A percentile compares a stretch with the other conserved stretches of the same genome.
phyloP scores from a whole-genome alignment of 129 eudicot species.

The Helianthus annuus region DNA sequence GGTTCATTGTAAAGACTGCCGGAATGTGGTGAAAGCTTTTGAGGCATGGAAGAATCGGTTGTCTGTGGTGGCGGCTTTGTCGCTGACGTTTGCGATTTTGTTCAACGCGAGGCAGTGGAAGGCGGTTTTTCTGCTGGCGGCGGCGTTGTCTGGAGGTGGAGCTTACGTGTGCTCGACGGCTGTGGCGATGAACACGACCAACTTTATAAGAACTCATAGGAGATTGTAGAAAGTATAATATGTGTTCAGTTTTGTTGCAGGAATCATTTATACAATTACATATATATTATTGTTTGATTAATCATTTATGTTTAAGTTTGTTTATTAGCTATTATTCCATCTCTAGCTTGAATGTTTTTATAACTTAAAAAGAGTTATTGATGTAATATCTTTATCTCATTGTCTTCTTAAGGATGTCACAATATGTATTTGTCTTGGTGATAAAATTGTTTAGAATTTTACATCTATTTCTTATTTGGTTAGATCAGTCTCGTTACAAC shows the following conservation, averaged over 20 bases:
- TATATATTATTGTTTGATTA: too few species aligned
- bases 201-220: slow-evolving; percentile 88
- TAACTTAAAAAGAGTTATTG: too few species aligned
- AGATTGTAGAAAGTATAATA: slow-evolving; percentile 47
- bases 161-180: slow-evolving; percentile 60
- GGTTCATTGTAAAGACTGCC: slow-evolving; percentile 84
- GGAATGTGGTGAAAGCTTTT: slow-evolving; percentile 49
- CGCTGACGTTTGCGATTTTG: slow-evolving; percentile 70
- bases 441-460: too few species aligned
- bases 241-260: slow-evolving; percentile 25
- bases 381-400: too few species aligned
- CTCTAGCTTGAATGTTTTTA: too few species aligned
- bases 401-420: too few species aligned
- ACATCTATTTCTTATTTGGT: too few species aligned
- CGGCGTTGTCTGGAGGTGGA: slow-evolving; percentile 59
- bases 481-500: too few species aligned
- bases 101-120: slow-evolving; percentile 84
- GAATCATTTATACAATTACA: not conserved
- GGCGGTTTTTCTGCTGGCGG: slow-evolving; percentile 49
- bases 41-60: slow-evolving; percentile 62
- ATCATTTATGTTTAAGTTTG: too few species aligned
- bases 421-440: too few species aligned
- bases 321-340: too few species aligned
- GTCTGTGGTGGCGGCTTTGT: slow-evolving; percentile 57
- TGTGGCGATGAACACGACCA: slow-evolving; percentile 72